phyloP scores from a whole-genome alignment of 2,329 filamentous ascomycete species.

The Tothia fuscella region DNA sequence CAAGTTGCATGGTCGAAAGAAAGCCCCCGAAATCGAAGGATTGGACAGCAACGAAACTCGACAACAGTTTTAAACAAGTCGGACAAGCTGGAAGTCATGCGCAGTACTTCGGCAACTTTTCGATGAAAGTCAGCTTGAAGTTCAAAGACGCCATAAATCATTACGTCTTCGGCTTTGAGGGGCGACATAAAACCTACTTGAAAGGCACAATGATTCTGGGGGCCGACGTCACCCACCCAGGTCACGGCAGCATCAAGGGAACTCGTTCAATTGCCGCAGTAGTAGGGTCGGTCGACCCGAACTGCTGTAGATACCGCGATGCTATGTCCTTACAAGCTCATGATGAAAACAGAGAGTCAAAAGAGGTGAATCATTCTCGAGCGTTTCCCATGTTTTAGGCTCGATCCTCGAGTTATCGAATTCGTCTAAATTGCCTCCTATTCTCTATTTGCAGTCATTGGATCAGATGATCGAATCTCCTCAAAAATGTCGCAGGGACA shows the following conservation, averaged over 20 bases:
- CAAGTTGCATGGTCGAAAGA: not conserved
- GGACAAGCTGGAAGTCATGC: not conserved
- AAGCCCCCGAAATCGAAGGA: not conserved
- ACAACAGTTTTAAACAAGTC: not conserved
- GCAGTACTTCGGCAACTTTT: constrained; percentile 13
- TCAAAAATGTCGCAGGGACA: too few relatives aligned
- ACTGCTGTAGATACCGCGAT: constrained; percentile 19
- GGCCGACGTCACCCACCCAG: constrained; percentile 33
- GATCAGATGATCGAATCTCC: too few relatives aligned
- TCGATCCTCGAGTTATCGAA: too few relatives aligned
- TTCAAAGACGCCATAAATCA: constrained; percentile 17
- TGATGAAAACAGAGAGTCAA: too few relatives aligned
- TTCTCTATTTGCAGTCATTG: too few relatives aligned
- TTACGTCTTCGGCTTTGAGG: constrained; percentile 1
- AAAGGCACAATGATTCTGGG: constrained; percentile 28
- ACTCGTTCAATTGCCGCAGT: constrained; percentile 30
- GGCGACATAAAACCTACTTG: constrained; percentile 7
- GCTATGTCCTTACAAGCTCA: constrained; percentile 13
- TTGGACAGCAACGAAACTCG: not conserved
- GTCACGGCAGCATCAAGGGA: constrained; percentile 13
- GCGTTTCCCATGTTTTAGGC: too few relatives aligned
- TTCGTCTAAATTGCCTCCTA: too few relatives aligned
- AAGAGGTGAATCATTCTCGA: too few relatives aligned
- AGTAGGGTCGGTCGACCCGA: constrained; percentile 27
- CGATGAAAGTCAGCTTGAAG: constrained; percentile 22